A percentile compares a stretch with the other conserved stretches of the same genome.
These are phyloP conservation scores for Friedmanniomyces simplex DNA, from an alignment of 495 filamentous ascomycete species.

Conservation along the genomic window DNA sequence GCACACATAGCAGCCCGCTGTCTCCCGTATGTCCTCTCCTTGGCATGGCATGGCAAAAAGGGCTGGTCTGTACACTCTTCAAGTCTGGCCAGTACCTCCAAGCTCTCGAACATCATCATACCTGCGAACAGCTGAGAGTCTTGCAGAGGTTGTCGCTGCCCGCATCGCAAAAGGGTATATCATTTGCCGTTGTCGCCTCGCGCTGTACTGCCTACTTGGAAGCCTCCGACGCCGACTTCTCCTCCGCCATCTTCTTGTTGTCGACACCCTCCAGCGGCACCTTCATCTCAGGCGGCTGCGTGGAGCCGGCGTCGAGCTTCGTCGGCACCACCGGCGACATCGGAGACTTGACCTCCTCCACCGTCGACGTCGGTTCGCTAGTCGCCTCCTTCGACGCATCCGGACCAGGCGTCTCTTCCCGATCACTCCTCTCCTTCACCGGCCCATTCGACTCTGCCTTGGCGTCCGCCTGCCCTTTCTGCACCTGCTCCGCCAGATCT, in stretches of 20 bases:
- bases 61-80: too few species aligned
- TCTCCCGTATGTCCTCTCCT: too few species aligned
- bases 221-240: not conserved
- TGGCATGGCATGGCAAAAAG: too few species aligned
- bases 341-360: constrained; percentile 28
- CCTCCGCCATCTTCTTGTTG: constrained; percentile 6
- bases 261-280: constrained; percentile 6
- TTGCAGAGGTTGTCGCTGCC: not conserved
- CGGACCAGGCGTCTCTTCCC: constrained; percentile 46
- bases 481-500: constrained; percentile 51
- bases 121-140: not conserved
- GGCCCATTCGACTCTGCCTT: constrained; percentile 12
- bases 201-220: not conserved
- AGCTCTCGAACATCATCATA: too few species aligned
- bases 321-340: constrained; percentile 16
- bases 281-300: not conserved
- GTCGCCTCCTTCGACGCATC: constrained; percentile 5
- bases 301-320: not conserved
- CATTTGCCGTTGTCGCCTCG: not conserved
- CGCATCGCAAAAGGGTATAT: not conserved
- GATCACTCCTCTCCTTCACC: constrained; percentile 32
- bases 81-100: too few species aligned
- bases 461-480: constrained; percentile 28
- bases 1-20: too few species aligned
- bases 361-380: not conserved